phyloP scores from a whole-genome alignment of 2,329 filamentous ascomycete genomes.

The Colletotrichum liriopes region DNA sequence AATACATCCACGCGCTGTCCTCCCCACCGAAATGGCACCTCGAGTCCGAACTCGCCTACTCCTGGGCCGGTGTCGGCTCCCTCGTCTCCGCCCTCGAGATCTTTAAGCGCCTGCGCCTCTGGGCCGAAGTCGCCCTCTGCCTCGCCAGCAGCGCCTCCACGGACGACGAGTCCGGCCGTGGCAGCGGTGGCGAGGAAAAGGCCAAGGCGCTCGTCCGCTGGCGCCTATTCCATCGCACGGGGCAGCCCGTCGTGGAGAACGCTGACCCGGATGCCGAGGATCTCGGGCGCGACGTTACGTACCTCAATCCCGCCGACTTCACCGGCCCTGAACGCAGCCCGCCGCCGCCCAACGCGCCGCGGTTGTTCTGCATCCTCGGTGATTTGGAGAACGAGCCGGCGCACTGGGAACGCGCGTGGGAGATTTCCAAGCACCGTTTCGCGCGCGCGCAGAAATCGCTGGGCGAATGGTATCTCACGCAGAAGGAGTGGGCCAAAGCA shows the following conservation, averaged over 20 bases:
- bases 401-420: constrained; percentile 91
- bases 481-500: constrained; percentile 78
- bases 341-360: constrained; percentile 84
- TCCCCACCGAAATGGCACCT: constrained; percentile 94
- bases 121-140: constrained; percentile 95
- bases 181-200: constrained; percentile 80
- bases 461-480: constrained; percentile 81
- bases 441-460: constrained; percentile 90
- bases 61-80: constrained; percentile 93
- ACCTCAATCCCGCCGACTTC: constrained; percentile 69
- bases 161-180: constrained; percentile 69
- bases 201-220: constrained; percentile 83
- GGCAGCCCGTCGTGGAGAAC: constrained; percentile 45
- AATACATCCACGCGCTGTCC: constrained; percentile 86
- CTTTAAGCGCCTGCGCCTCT: constrained; percentile 92
- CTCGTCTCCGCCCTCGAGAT: constrained; percentile 93
- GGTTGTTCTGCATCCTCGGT: constrained; percentile 93
- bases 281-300: constrained; percentile 62
- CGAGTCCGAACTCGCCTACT: constrained; percentile 90
- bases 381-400: constrained; percentile 84
- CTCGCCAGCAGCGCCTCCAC: constrained; percentile 75
- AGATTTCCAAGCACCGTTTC: constrained; percentile 84
- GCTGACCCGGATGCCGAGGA: constrained; percentile 63
- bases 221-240: constrained; percentile 81
- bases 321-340: constrained; percentile 78